Conservation (phyloP, 1,284 basidiomycete species). For the Pseudozyma flocculosa region DNA sequence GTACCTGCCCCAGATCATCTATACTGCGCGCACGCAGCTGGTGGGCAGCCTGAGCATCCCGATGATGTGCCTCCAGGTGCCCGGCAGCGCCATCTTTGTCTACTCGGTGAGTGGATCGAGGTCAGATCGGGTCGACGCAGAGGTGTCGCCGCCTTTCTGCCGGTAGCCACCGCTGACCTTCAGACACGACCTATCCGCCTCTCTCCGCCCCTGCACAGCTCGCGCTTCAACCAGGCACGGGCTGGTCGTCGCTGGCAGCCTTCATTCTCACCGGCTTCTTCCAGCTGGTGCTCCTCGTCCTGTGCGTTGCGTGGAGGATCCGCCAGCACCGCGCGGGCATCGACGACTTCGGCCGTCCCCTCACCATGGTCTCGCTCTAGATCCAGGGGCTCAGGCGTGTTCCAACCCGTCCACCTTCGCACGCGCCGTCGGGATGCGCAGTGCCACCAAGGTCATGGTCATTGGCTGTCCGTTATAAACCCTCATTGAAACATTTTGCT, state of each 20-base stretch:
- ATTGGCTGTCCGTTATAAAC: too few relatives aligned
- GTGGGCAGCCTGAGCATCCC: constrained; percentile 89
- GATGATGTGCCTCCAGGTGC: constrained; percentile 93
- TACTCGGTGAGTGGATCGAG: constrained; percentile 72
- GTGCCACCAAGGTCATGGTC: too few relatives aligned
- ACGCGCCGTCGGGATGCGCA: too few relatives aligned
- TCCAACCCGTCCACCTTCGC: too few relatives aligned
- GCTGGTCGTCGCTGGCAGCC: constrained; percentile 57
- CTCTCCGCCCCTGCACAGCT: constrained; percentile 47
- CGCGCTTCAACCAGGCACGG: constrained; percentile 48
- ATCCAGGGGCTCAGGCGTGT: too few relatives aligned
- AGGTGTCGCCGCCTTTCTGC: too few relatives aligned
- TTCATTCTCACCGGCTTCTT: constrained; percentile 83
- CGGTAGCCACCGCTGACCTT: too few relatives aligned
- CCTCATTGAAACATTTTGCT: too few relatives aligned
- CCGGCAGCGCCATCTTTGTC: constrained; percentile 85
- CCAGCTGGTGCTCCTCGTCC: constrained; percentile 74
- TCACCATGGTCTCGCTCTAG: constrained; percentile 56
- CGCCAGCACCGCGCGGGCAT: constrained; percentile 72
- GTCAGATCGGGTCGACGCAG: too few relatives aligned
- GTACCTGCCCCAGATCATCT: constrained; percentile 81
- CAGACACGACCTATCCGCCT: too few relatives aligned
- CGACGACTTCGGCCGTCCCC: constrained; percentile 84
- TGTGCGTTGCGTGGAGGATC: constrained; percentile 58
- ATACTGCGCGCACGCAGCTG: constrained; percentile 75